Percentiles rank a stretch among this genome's conserved stretches.
Evolutionary conservation across 2,329 filamentous ascomycete species (phyloP).

Genomic region (Colletotrichum cereale): DNA sequence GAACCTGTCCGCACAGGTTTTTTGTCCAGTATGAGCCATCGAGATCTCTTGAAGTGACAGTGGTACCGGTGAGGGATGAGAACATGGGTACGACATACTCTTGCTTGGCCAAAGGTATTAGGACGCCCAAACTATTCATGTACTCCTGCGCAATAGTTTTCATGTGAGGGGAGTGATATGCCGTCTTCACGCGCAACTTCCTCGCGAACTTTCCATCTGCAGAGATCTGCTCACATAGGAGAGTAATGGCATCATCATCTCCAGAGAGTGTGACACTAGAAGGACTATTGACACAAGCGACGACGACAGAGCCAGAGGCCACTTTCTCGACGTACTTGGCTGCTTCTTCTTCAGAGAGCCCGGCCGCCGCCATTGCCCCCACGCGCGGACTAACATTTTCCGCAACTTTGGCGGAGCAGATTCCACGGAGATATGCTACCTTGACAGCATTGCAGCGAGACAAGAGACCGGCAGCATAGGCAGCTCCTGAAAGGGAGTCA

Average conservation of each 20-base stretch:
- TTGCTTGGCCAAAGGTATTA: slow-evolving; percentile 40
- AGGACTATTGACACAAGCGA: slow-evolving; percentile 55
- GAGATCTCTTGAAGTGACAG: slow-evolving; percentile 48
- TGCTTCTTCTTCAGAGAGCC: slow-evolving; percentile 41
- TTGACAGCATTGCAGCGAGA: slow-evolving; percentile 47
- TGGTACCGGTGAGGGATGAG: slow-evolving; percentile 18
- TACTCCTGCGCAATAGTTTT: slow-evolving; percentile 53
- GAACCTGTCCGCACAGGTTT: slow-evolving; percentile 27
- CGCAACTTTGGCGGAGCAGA: slow-evolving; percentile 26
- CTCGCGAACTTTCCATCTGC: slow-evolving; percentile 42
- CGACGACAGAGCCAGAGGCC: slow-evolving; percentile 41
- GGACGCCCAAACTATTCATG: not conserved
- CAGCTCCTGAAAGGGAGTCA: slow-evolving; percentile 46
- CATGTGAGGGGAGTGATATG: slow-evolving; percentile 51
- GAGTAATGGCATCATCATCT: slow-evolving; percentile 38
- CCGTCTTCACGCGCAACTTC: slow-evolving; percentile 36
- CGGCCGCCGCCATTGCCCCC: slow-evolving; percentile 51
- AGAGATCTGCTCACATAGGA: slow-evolving; percentile 43
- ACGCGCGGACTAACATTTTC: slow-evolving; percentile 3
- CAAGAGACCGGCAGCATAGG: slow-evolving; percentile 54
- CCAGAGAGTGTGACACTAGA: slow-evolving; percentile 49
- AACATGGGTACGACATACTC: slow-evolving; percentile 45
- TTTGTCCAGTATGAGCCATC: slow-evolving; percentile 41
- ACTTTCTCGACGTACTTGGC: slow-evolving; percentile 17
- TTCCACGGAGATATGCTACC: slow-evolving; percentile 50